Evolutionary conservation across 2,329 filamentous ascomycete species (phyloP).

Genomic region (Phoma sp.): DNA sequence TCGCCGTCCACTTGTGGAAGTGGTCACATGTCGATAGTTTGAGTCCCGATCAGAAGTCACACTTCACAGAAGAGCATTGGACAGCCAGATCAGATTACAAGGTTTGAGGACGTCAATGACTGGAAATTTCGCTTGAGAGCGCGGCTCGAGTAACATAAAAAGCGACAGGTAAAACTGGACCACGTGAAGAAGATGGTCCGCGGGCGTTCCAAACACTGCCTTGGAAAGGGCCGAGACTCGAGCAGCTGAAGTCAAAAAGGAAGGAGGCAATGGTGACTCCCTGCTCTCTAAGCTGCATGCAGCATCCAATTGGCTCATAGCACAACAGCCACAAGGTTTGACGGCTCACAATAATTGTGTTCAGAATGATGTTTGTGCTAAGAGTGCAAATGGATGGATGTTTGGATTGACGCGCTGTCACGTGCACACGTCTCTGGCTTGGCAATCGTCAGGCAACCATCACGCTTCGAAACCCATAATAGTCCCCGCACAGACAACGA

Average conservation of each 20-base stretch:
- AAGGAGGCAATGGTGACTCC: neutral
- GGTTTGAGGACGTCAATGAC: neutral
- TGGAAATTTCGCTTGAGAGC: neutral
- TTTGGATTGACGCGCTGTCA: neutral
- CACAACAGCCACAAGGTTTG: neutral
- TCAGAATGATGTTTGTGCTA: too few relatives aligned
- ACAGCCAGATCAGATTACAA: neutral
- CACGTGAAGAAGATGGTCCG: too few relatives aligned
- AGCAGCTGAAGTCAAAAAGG: neutral
- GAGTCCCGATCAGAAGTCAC: neutral
- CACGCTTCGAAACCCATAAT: neutral
- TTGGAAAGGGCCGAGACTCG: neutral
- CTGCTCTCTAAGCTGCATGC: too few relatives aligned
- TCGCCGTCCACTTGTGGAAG: neutral
- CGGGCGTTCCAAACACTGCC: too few relatives aligned
- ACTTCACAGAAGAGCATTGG: neutral
- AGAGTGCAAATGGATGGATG: too few relatives aligned
- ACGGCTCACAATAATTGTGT: neutral
- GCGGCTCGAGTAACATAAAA: too few relatives aligned
- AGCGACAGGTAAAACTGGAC: too few relatives aligned
- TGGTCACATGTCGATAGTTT: neutral
- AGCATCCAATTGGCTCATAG: too few relatives aligned
- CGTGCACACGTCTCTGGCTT: neutral
- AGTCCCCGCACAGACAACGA: neutral
- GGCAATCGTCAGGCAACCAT: slow-evolving; percentile 5